phyloP scores from a whole-genome alignment of 1,284 basidiomycete genomes.

The Pisolithus thermaeus region DNA sequence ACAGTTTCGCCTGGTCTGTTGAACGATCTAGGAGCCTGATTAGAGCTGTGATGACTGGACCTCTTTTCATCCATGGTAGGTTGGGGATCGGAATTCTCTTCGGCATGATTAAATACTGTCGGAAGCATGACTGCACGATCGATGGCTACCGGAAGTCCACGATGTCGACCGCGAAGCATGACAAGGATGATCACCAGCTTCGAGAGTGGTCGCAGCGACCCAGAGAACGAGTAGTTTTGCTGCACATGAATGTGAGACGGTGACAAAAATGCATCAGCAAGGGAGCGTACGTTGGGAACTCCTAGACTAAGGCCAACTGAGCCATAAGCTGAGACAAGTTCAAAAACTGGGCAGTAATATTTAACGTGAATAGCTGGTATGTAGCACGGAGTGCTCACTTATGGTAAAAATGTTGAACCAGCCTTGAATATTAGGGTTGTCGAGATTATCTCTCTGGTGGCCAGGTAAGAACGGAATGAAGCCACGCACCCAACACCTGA shows the following conservation, averaged over 20 bases:
- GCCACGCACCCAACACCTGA: neutral
- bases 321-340: conserved; percentile 88
- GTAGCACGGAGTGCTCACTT: conserved; percentile 38
- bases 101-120: conserved; percentile 39
- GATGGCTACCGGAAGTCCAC: conserved; percentile 84
- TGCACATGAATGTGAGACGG: conserved; percentile 21
- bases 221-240: conserved; percentile 77
- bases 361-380: conserved; percentile 4
- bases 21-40: neutral
- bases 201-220: conserved; percentile 73
- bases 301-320: conserved; percentile 83
- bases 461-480: conserved; percentile 4
- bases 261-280: neutral
- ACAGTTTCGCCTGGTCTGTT: neutral
- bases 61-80: conserved; percentile 10
- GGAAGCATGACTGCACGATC: conserved; percentile 83
- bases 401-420: conserved; percentile 83
- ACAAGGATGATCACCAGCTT: conserved; percentile 84
- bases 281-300: conserved; percentile 45
- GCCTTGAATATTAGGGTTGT: conserved; percentile 41
- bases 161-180: conserved; percentile 92
- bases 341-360: conserved; percentile 54
- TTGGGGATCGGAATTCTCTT: conserved; percentile 10
- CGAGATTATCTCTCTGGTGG: conserved; percentile 51
- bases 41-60: conserved; percentile 4